A percentile compares a stretch with the other conserved stretches of the same genome.
Conservation (phyloP, 2,329 filamentous ascomycete genomes). For the Trichoderma endophyticum region DNA sequence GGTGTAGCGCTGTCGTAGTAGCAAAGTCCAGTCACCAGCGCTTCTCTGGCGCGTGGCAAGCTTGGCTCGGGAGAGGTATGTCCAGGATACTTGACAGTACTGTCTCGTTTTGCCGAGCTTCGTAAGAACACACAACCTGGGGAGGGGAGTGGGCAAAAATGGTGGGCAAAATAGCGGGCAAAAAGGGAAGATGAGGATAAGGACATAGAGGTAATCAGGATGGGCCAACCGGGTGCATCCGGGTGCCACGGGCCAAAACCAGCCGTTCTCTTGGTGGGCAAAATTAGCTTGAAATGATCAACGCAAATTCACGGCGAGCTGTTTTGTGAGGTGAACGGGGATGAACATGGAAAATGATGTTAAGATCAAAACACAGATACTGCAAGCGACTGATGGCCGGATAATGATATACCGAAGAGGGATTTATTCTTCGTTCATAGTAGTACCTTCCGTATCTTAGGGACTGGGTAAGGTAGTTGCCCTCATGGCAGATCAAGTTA, state of each 20-base stretch:
- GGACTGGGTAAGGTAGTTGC: neutral
- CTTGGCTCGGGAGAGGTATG: slow-evolving; percentile 12
- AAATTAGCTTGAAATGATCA: slow-evolving; percentile 2
- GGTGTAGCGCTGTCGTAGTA: slow-evolving; percentile 9
- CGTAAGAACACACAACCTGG: neutral
- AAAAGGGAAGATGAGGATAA: neutral
- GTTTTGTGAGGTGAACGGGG: neutral
- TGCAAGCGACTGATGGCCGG: neutral
- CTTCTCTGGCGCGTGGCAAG: slow-evolving; percentile 13
- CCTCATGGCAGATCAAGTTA: neutral
- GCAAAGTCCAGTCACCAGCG: slow-evolving; percentile 12
- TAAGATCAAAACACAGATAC: neutral
- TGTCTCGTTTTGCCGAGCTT: neutral
- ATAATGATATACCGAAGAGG: neutral
- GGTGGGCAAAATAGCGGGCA: neutral
- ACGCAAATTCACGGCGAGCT: neutral
- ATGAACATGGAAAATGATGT: neutral
- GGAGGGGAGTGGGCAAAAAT: neutral
- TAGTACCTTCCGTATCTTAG: neutral
- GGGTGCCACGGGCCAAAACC: neutral
- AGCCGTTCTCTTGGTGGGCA: slow-evolving; percentile 1
- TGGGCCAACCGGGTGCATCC: neutral
- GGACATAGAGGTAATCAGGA: neutral
- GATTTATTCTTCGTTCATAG: neutral
- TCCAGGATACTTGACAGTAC: neutral